A percentile compares a stretch with the other conserved stretches of the same genome.
These are phyloP conservation scores for Phytophthora foliorum DNA, from an alignment of 352 stramenopile genomes.

Conservation along the genomic window DNA sequence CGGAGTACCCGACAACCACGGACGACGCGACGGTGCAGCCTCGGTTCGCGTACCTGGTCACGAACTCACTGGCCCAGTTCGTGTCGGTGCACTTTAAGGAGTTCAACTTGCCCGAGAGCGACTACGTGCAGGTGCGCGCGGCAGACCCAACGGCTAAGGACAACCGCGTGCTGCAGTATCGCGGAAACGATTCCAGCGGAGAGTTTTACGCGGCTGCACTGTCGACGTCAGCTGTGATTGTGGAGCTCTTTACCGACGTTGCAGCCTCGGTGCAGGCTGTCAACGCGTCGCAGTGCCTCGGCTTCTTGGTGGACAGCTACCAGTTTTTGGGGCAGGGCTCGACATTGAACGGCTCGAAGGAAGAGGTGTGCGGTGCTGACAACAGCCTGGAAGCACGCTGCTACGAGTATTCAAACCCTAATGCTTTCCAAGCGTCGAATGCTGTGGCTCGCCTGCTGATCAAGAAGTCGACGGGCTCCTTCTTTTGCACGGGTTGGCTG, in stretches of 20 bases:
- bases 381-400: constrained; percentile 73
- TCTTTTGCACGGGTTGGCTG: constrained; percentile 83
- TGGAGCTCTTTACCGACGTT: constrained; percentile 61
- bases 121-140: constrained; percentile 63
- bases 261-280: constrained; percentile 16
- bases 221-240: constrained; percentile 45
- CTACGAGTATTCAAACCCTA: constrained; percentile 32
- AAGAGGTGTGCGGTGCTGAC: constrained; percentile 71
- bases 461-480: constrained; percentile 60
- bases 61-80: constrained; percentile 62
- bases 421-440: constrained; percentile 36
- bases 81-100: constrained; percentile 70
- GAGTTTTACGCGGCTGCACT: constrained; percentile 56
- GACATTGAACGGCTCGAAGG: constrained; percentile 41
- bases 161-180: constrained; percentile 43
- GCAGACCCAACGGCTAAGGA: constrained; percentile 40
- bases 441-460: constrained; percentile 71
- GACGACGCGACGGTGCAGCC: constrained; percentile 33
- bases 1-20: constrained; percentile 36
- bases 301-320: constrained; percentile 65
- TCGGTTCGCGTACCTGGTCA: constrained; percentile 49
- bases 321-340: constrained; percentile 44
- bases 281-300: constrained; percentile 45
- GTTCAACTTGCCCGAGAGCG: constrained; percentile 68
- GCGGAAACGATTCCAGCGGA: constrained; percentile 37